A percentile compares a stretch with the other conserved stretches of the same genome.
Conservation (phyloP, 2,329 filamentous ascomycete genomes). For the Tolypocladium ophioglossoides region DNA sequence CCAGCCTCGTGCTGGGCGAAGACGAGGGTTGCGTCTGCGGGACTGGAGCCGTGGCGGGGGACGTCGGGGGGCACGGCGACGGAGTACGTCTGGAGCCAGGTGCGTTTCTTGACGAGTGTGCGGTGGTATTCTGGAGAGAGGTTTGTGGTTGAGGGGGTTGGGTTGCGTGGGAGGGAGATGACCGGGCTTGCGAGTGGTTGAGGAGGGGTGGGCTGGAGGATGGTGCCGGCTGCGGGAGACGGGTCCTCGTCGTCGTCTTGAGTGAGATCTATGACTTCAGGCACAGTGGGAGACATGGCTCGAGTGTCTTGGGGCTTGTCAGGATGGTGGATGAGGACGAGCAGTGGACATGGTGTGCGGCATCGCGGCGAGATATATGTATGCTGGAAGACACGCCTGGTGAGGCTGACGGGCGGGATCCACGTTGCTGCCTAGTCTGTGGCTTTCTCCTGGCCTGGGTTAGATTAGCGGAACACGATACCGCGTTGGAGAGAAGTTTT, state of each 20-base stretch:
- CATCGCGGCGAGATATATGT: not conserved
- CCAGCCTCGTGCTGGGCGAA: constrained; percentile 39
- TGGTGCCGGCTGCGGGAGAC: not conserved
- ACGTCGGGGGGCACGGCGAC: not conserved
- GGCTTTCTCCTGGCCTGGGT: not conserved
- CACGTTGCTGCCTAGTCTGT: not conserved
- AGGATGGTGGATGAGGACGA: not conserved
- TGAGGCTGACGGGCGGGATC: not conserved
- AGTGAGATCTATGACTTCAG: not conserved
- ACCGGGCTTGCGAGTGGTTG: not conserved
- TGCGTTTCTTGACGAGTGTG: not conserved
- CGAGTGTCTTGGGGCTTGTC: not conserved
- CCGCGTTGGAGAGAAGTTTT: not conserved
- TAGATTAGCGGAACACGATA: not conserved
- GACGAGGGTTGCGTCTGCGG: constrained; percentile 24
- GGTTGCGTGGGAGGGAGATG: not conserved
- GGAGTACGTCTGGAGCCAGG: not conserved
- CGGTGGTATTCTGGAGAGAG: not conserved
- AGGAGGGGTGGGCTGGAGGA: not conserved
- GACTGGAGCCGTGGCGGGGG: not conserved
- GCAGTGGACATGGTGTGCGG: not conserved
- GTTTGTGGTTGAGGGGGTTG: not conserved
- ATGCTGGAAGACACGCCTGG: not conserved
- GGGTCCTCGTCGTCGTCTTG: not conserved
- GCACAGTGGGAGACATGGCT: not conserved